Evolutionary conservation across 2,329 filamentous ascomycete genomes (phyloP), one percentile per base, ranked within the genome.

Genomic region (Tolypocladium endophyticum): DNA sequence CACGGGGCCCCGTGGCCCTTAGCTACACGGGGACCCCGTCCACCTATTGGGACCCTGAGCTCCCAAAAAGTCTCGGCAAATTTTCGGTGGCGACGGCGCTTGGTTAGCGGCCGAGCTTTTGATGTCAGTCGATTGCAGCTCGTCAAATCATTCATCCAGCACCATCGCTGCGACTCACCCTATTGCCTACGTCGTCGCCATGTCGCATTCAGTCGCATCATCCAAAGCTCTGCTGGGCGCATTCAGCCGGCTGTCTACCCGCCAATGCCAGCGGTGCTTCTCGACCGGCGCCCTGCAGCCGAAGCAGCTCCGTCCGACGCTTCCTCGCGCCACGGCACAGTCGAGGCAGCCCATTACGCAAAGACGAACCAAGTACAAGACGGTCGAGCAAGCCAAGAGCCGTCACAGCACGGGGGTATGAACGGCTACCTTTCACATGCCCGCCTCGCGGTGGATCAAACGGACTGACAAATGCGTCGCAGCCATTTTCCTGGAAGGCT

Each of bases 401-500:
- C 74, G 81, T 63, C 79, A 85, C 64, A 77, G 79, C 62, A 81
- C 80, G 57, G 83, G 83, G 60, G 80, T 83, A 78, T 63, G 79
- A 64, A 18, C 50, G 20, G 18, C 20, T 11, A 18, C 14, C 16
- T 35, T 56, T 58, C 12, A 56, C 41, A 55, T 25, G 11, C 28
- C 5, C 4, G 50, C 30, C 20, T 53, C 18, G 28, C 28, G 28
- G n/a, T 20, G 23, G 50, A n/a, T 35, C 11, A 18, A 47, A 20
- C 50, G 59, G 55, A 65, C 70, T 71, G 67, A 71, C 68, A 64
- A 63, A 63, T 60, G 55, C 16, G 6, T 45, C n/a, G 61, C 59
- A 92, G 87, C 94, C 94, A 36, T 97, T 99, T 78, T 96, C 92
- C 58, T 92, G 90, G 85, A 93, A 91, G 76, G 88, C 93, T 38